phyloP scores from a whole-genome alignment of 2,329 filamentous ascomycete genomes.

The Coniochaeta sp. region DNA sequence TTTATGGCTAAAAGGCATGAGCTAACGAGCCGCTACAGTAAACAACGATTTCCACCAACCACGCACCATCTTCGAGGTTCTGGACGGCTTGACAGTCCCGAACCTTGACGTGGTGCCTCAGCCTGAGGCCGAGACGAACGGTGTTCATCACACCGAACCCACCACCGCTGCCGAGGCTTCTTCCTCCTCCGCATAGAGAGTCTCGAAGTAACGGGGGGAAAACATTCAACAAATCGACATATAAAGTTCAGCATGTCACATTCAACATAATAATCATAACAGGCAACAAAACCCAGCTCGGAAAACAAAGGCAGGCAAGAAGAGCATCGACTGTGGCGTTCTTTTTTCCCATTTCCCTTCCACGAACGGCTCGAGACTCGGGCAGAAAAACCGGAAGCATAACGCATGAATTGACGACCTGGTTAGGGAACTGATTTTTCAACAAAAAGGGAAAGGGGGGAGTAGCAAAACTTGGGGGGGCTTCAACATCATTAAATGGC shows the following conservation, averaged over 20 bases:
- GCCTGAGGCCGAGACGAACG: slow-evolving; percentile 11
- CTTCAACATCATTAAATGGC: not conserved
- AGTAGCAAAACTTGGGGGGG: slow-evolving; percentile 4
- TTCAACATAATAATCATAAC: not conserved
- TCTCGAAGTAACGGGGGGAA: not conserved
- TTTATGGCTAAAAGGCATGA: too few relatives aligned
- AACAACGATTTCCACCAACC: slow-evolving; percentile 95
- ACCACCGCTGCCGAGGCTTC: slow-evolving; percentile 4
- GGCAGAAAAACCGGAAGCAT: not conserved
- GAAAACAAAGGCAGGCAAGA: too few relatives aligned
- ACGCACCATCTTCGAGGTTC: slow-evolving; percentile 75
- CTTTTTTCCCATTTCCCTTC: not conserved
- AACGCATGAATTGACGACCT: not conserved
- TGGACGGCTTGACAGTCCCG: slow-evolving; percentile 67
- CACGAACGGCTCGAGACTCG: not conserved
- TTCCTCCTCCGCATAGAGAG: slow-evolving; percentile 6
- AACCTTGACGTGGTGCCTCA: slow-evolving; percentile 44
- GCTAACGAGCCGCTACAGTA: slow-evolving; percentile 35
- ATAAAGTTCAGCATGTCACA: not conserved
- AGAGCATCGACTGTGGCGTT: not conserved
- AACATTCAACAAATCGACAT: not conserved
- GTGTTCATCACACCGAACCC: slow-evolving; percentile 4
- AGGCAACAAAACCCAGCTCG: too few relatives aligned
- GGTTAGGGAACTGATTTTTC: slow-evolving; percentile 14
- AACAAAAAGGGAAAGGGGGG: slow-evolving; percentile 15